Conservation (phyloP, 495 filamentous ascomycete species). For the Penicillium mononematosum region DNA sequence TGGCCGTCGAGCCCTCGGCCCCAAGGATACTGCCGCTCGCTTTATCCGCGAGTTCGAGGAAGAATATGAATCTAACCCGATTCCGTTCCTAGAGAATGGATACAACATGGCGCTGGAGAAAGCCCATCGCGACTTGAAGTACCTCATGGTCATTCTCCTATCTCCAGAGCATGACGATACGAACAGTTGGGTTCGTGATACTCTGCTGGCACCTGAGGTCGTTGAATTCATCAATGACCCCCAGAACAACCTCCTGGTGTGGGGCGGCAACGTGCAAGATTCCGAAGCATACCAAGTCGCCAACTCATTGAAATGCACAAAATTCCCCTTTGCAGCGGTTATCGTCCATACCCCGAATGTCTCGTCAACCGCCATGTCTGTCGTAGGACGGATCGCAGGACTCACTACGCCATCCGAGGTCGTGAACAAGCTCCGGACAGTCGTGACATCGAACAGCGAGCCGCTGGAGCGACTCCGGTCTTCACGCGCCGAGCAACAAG, state of each 20-base stretch:
- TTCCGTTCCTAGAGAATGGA: constrained; percentile 79
- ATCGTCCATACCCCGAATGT: constrained; percentile 80
- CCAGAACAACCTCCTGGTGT: constrained; percentile 74
- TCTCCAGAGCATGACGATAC: constrained; percentile 95
- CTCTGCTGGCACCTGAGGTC: constrained; percentile 72
- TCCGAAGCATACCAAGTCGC: constrained; percentile 91
- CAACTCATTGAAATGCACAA: constrained; percentile 75
- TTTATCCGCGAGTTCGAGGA: constrained; percentile 94
- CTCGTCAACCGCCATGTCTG: constrained; percentile 81
- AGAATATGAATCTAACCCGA: constrained; percentile 68
- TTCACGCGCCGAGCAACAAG: constrained; percentile 71
- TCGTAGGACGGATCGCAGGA: constrained; percentile 72
- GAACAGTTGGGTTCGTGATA: constrained; percentile 75
- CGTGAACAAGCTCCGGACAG: constrained; percentile 65
- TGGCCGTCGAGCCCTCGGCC: constrained; percentile 70
- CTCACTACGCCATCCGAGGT: constrained; percentile 64
- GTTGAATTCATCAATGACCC: constrained; percentile 68
- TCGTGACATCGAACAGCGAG: constrained; percentile 66
- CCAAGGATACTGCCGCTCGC: constrained; percentile 81
- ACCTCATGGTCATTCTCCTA: constrained; percentile 78
- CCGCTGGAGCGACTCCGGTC: constrained; percentile 67
- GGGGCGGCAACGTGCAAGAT: constrained; percentile 89
- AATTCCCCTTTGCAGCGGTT: constrained; percentile 84
- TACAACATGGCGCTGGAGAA: constrained; percentile 87
- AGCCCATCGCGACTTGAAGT: constrained; percentile 88